A percentile compares a stretch with the other conserved stretches of the same genome.
Evolutionary conservation across 2,329 filamentous ascomycete genomes (phyloP).

Genomic region (Elsinoe perseae): DNA sequence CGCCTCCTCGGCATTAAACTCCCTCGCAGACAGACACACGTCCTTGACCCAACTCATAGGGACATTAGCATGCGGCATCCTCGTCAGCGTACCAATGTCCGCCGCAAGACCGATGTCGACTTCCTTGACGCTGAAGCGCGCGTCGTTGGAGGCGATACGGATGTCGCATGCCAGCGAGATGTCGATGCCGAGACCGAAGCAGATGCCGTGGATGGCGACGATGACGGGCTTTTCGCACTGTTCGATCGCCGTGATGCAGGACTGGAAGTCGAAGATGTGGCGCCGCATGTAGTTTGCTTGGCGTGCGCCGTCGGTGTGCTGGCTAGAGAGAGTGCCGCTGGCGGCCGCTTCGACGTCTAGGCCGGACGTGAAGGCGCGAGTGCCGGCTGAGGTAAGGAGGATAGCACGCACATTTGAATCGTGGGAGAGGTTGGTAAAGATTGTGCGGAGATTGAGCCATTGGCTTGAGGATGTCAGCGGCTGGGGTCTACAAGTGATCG

Average conservation of each 20-base stretch:
- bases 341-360: slow-evolving; percentile 55
- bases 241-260: slow-evolving; percentile 66
- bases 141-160: slow-evolving; percentile 50
- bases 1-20: slow-evolving; percentile 63
- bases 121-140: slow-evolving; percentile 66
- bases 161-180: slow-evolving; percentile 59
- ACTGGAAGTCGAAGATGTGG: slow-evolving; percentile 73
- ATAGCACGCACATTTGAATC: slow-evolving; percentile 68
- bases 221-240: slow-evolving; percentile 89
- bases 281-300: slow-evolving; percentile 46
- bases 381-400: slow-evolving; percentile 71
- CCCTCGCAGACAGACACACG: slow-evolving; percentile 61
- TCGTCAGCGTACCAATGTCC: slow-evolving; percentile 66
- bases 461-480: slow-evolving; percentile 45
- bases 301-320: slow-evolving; percentile 15
- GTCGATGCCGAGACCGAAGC: slow-evolving; percentile 72
- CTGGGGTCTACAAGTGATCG: slow-evolving; percentile 2
- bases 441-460: slow-evolving; percentile 70
- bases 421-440: slow-evolving; percentile 65
- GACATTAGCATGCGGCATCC: slow-evolving; percentile 66
- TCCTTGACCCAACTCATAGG: slow-evolving; percentile 72
- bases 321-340: not conserved
- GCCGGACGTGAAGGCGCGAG: slow-evolving; percentile 76
- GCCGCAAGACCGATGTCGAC: slow-evolving; percentile 75
- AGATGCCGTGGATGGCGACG: slow-evolving; percentile 68